phyloP scores from a whole-genome alignment of 805 yeast species.

The Lipomyces kockii region DNA sequence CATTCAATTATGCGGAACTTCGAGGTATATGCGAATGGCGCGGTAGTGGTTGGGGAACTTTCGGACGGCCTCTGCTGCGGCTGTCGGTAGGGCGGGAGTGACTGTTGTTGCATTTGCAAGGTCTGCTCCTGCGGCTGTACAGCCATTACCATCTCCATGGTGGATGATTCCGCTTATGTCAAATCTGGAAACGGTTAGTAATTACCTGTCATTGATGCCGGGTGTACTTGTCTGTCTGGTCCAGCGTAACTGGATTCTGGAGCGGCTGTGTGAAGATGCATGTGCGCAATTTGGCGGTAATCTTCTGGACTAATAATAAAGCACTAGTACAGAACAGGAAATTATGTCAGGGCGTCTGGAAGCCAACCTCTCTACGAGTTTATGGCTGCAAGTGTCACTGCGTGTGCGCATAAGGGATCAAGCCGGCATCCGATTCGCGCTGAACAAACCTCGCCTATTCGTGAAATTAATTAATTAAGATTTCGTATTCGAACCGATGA shows the following conservation, averaged over 20 bases:
- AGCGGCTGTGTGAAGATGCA: not conserved
- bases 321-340: not conserved
- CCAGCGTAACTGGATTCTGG: not conserved
- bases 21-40: slow-evolving; percentile 6
- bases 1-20: slow-evolving; percentile 8
- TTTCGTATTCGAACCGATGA: too few relatives aligned
- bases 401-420: not conserved
- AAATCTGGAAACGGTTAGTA: not conserved
- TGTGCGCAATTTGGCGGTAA: not conserved
- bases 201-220: not conserved
- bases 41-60: not conserved
- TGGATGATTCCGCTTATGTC: not conserved
- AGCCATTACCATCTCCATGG: not conserved
- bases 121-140: not conserved
- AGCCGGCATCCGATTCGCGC: too few relatives aligned
- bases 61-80: not conserved
- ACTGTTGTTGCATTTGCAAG: not conserved
- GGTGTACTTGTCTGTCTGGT: not conserved
- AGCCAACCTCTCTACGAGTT: not conserved
- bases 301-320: not conserved
- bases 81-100: not conserved
- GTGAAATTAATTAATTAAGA: too few relatives aligned
- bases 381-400: not conserved
- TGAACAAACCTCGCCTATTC: too few relatives aligned
- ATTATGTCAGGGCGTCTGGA: not conserved